phyloP scores from a whole-genome alignment of 129 eudicot species.

The Escallonia rubra region DNA sequence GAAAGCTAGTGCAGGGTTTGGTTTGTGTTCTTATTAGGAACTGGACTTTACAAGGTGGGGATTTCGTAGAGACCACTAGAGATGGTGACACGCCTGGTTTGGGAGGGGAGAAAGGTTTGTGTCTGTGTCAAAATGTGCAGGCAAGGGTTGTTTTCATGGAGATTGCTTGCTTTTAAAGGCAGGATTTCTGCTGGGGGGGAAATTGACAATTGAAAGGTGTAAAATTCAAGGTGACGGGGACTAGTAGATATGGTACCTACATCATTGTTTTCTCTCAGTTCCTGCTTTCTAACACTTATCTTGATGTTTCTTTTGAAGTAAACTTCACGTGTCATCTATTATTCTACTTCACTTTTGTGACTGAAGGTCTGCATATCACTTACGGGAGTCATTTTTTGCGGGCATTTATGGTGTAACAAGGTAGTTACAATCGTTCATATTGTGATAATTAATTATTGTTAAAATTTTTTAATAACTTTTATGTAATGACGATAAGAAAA shows the following conservation, averaged over 20 bases:
- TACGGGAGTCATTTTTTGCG: no score
- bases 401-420: no score
- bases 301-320: no score
- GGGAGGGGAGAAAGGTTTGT: not conserved
- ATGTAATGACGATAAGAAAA: no score
- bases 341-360: no score
- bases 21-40: not conserved
- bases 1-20: not conserved
- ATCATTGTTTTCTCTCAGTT: not conserved
- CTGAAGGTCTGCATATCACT: no score
- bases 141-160: conserved; percentile 24
- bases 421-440: no score
- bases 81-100: no score
- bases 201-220: not conserved
- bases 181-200: not conserved
- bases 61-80: not conserved
- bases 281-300: not conserved
- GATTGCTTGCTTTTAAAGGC: conserved; percentile 14
- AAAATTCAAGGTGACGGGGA: not conserved
- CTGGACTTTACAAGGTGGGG: not conserved
- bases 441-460: no score
- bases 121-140: conserved; percentile 5
- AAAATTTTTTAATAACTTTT: no score
- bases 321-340: no score
- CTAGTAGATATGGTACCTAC: no score